Evolutionary conservation across 2,329 filamentous ascomycete genomes (phyloP).

Genomic region (Penicillium expansum): DNA sequence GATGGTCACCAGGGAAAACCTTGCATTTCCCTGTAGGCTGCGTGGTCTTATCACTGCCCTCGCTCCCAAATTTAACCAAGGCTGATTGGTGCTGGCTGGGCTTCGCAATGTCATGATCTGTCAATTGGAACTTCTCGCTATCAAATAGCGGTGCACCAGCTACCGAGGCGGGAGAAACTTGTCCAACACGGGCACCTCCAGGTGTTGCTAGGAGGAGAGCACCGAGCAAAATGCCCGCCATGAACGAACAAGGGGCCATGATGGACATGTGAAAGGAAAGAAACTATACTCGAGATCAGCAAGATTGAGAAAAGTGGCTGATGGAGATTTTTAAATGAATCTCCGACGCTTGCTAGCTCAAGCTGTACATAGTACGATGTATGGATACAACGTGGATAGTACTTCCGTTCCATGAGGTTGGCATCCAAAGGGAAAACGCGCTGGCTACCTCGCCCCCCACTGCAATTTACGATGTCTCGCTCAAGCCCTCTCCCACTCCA

Average conservation of each 20-base stretch:
- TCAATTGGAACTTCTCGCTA: conserved; percentile 29
- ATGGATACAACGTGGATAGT: neutral
- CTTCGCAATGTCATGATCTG: conserved; percentile 19
- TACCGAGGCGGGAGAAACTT: conserved; percentile 11
- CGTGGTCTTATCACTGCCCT: neutral
- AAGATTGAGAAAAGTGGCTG: neutral
- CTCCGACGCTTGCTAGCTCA: neutral
- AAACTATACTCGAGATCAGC: neutral
- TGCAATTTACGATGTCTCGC: neutral
- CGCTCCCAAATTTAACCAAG: conserved; percentile 25
- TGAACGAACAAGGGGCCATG: conserved; percentile 9
- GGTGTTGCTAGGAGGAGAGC: conserved; percentile 15
- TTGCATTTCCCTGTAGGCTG: conserved; percentile 20
- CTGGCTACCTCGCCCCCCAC: neutral
- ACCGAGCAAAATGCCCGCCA: conserved; percentile 9
- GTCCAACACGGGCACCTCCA: conserved; percentile 10
- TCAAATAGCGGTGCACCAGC: conserved; percentile 24
- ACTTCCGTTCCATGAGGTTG: conserved; percentile 1
- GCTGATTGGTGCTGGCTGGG: conserved; percentile 13
- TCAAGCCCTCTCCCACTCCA: neutral
- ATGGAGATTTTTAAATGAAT: neutral
- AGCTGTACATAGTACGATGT: neutral
- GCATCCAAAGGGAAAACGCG: neutral
- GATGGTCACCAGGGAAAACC: conserved; percentile 24
- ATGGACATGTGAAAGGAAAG: neutral